Conservation (phyloP, 352 stramenopile genomes). For the Phytopythium montanum region DNA sequence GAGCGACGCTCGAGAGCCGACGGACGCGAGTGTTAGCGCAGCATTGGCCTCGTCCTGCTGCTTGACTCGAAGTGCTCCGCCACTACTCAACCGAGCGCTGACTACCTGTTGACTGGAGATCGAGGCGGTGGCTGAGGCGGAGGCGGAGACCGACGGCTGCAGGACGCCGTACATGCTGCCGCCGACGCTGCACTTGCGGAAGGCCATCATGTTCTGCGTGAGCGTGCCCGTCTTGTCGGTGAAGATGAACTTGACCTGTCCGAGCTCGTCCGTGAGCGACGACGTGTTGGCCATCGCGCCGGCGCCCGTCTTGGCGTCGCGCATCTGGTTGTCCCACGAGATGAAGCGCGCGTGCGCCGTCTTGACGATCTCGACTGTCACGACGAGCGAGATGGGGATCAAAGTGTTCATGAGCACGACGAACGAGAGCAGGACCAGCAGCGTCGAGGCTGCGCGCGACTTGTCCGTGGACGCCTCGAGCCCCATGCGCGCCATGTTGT, state of each 20-base stretch:
- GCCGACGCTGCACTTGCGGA: conserved; percentile 93
- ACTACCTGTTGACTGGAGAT: not conserved
- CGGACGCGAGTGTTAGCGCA: not conserved
- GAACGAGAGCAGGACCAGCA: conserved; percentile 88
- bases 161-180: conserved; percentile 74
- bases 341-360: conserved; percentile 76
- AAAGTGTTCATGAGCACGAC: conserved; percentile 91
- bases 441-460: not conserved
- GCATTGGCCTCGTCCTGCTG: not conserved
- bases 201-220: conserved; percentile 95
- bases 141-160: conserved; percentile 11
- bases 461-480: conserved; percentile 8
- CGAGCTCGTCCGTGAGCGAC: conserved; percentile 91
- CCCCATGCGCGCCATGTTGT: not conserved
- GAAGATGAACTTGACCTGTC: conserved; percentile 92
- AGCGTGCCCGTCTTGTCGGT: conserved; percentile 95
- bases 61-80: not conserved
- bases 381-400: conserved; percentile 93
- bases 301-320: conserved; percentile 29
- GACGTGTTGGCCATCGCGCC: conserved; percentile 84
- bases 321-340: conserved; percentile 70
- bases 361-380: conserved; percentile 83
- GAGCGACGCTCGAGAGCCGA: not conserved
- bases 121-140: conserved; percentile 4
- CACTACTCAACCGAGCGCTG: not conserved